Evolutionary conservation across 2,329 filamentous ascomycete genomes (phyloP).

Genomic region (Clarireedia paspali): DNA sequence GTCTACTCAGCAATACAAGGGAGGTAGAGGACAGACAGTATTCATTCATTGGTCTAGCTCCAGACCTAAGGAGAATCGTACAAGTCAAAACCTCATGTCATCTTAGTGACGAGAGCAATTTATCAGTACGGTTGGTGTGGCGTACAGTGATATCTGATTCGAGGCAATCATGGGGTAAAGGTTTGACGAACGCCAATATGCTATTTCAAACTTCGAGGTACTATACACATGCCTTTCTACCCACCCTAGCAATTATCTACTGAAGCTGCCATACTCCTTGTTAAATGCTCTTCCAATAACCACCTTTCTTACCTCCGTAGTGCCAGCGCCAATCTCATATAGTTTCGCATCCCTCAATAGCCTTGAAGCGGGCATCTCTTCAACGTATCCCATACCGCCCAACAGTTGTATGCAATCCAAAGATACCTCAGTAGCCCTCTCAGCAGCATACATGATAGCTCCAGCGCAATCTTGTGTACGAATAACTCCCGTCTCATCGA

Average conservation of each 20-base stretch:
- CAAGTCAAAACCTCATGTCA: too few species aligned
- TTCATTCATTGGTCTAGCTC: too few species aligned
- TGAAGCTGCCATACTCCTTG: slow-evolving; percentile 26
- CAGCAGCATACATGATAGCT: slow-evolving; percentile 86
- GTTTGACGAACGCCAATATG: background rate
- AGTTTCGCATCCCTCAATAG: slow-evolving; percentile 70
- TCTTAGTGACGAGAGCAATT: too few species aligned
- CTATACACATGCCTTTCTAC: background rate
- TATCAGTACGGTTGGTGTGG: too few species aligned
- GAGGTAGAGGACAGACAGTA: too few species aligned
- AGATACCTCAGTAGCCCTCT: slow-evolving; percentile 78
- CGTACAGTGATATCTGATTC: too few species aligned
- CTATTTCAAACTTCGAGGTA: background rate
- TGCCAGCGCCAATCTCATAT: slow-evolving; percentile 96
- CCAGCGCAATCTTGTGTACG: slow-evolving; percentile 90
- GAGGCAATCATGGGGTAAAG: too few species aligned
- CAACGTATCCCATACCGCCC: slow-evolving; percentile 92
- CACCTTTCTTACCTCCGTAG: slow-evolving; percentile 88
- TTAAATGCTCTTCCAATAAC: slow-evolving; percentile 61
- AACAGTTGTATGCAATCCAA: slow-evolving; percentile 87
- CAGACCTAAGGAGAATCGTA: too few species aligned
- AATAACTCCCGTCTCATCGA: slow-evolving; percentile 69
- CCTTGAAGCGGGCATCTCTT: slow-evolving; percentile 86
- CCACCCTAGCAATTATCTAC: background rate
- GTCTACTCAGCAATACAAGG: too few species aligned